Percentiles rank a stretch among this genome's conserved stretches.
Conservation (phyloP, 2,329 filamentous ascomycete species). For the Aspergillus sp. region DNA sequence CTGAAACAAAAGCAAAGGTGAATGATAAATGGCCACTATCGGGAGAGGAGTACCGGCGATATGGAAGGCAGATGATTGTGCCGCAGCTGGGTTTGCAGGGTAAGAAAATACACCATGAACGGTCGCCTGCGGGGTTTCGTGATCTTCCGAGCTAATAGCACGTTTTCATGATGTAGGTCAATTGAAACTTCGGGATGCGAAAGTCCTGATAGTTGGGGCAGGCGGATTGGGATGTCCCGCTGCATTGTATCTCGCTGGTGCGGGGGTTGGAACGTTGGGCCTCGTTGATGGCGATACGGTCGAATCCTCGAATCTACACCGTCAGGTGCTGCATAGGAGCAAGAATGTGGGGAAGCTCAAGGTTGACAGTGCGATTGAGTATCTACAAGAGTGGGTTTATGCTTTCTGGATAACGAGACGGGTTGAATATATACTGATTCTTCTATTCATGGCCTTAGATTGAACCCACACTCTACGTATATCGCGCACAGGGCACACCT, state of each 20-base stretch:
- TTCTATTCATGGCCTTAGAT: conserved; percentile 40
- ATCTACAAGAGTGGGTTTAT: conserved; percentile 53
- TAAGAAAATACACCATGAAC: conserved; percentile 30
- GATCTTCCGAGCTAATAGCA: conserved; percentile 2
- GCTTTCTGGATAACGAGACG: fast-evolving
- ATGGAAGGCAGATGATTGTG: conserved; percentile 88
- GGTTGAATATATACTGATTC: conserved; percentile 9
- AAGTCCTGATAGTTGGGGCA: conserved; percentile 78
- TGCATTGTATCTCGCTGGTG: conserved; percentile 86
- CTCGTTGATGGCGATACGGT: conserved; percentile 86
- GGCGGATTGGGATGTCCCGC: conserved; percentile 92
- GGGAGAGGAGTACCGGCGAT: conserved; percentile 76
- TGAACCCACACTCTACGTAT: conserved; percentile 73
- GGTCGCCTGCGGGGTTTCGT: neutral
- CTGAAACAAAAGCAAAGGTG: neutral
- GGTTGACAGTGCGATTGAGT: conserved; percentile 71
- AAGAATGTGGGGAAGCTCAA: conserved; percentile 72
- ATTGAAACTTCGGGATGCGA: conserved; percentile 66
- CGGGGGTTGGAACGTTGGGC: conserved; percentile 80
- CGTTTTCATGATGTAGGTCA: conserved; percentile 60
- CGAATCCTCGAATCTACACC: conserved; percentile 86
- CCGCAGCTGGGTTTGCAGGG: conserved; percentile 76
- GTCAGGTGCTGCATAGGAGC: conserved; percentile 80
- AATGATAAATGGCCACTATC: conserved; percentile 64
- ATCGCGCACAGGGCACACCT: conserved; percentile 64